Percentiles rank a stretch among this genome's conserved stretches.
phyloP scores from a whole-genome alignment of 805 yeast species.

The Wickerhamiella occidentalis region DNA sequence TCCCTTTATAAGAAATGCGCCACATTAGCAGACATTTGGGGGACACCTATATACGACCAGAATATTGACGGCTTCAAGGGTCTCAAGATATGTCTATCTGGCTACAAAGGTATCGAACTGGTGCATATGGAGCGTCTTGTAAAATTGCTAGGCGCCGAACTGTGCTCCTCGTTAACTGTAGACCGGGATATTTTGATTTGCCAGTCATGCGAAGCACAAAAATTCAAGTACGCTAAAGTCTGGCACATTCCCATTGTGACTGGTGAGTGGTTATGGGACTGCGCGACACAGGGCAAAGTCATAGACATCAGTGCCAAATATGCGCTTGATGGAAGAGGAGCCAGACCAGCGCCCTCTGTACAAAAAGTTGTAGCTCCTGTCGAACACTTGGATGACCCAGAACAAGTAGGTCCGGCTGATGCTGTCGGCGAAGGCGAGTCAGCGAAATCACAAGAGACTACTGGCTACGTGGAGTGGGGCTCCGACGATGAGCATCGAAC shows the following conservation, averaged over 20 bases:
- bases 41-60: slow-evolving; percentile 29
- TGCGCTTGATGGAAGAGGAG: slow-evolving; percentile 8
- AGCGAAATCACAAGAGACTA: neutral
- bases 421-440: no score
- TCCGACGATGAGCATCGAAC: slow-evolving; percentile 2
- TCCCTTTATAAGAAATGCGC: slow-evolving; percentile 43
- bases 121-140: slow-evolving; percentile 59
- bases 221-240: slow-evolving; percentile 25
- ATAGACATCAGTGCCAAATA: neutral
- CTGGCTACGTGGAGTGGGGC: slow-evolving; percentile 3
- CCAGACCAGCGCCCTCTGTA: neutral
- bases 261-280: slow-evolving; percentile 30
- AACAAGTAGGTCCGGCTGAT: neutral
- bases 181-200: slow-evolving; percentile 44
- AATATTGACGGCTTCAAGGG: slow-evolving; percentile 22
- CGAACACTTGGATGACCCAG: neutral
- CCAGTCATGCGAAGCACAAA: slow-evolving; percentile 19
- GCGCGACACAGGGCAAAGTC: slow-evolving; percentile 19
- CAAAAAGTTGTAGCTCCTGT: neutral
- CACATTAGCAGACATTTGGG: slow-evolving; percentile 48
- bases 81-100: slow-evolving; percentile 44
- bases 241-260: slow-evolving; percentile 32
- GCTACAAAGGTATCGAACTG: slow-evolving; percentile 66
- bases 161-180: slow-evolving; percentile 37
- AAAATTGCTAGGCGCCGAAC: slow-evolving; percentile 39